Evolutionary conservation across 257 asterid species (phyloP).

Genomic region (Datura wrightii): DNA sequence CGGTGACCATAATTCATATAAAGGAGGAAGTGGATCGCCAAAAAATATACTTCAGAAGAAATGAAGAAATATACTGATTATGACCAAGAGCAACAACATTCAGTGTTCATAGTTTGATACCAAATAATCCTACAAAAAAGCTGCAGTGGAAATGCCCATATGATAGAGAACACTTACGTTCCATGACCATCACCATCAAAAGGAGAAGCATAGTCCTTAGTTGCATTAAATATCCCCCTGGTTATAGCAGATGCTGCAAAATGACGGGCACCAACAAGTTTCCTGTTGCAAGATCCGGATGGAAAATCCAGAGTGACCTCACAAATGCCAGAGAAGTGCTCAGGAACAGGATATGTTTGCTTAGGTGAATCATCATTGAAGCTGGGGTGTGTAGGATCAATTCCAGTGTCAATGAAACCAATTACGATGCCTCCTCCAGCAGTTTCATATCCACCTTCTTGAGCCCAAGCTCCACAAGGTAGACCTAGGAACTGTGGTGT

Average conservation of each 20-base stretch:
- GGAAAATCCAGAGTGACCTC: conserved; percentile 97
- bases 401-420: conserved; percentile 94
- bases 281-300: conserved; percentile 96
- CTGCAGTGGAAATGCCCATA: not conserved
- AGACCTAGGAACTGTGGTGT: conserved; percentile 98
- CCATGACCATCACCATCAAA: conserved; percentile 99
- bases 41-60: not conserved
- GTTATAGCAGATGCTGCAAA: conserved; percentile 99
- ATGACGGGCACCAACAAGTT: conserved; percentile 97
- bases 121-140: not conserved
- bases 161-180: conserved; percentile 64
- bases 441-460: conserved; percentile 85
- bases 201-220: conserved; percentile 97
- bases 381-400: conserved; percentile 93
- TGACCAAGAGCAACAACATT: not conserved
- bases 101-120: not conserved
- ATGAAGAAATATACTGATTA: not conserved
- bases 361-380: conserved; percentile 67
- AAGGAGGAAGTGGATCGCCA: conserved; percentile 18
- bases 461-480: conserved; percentile 97
- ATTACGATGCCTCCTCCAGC: conserved; percentile 96
- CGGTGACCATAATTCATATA: not conserved
- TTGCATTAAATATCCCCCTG: conserved; percentile 93
- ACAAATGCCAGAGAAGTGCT: conserved; percentile 88
- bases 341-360: conserved; percentile 77